Base-by-base conservation (phyloP, 371 early-diverging fungal genomes). In the Funneliformis caledonium region DNA sequence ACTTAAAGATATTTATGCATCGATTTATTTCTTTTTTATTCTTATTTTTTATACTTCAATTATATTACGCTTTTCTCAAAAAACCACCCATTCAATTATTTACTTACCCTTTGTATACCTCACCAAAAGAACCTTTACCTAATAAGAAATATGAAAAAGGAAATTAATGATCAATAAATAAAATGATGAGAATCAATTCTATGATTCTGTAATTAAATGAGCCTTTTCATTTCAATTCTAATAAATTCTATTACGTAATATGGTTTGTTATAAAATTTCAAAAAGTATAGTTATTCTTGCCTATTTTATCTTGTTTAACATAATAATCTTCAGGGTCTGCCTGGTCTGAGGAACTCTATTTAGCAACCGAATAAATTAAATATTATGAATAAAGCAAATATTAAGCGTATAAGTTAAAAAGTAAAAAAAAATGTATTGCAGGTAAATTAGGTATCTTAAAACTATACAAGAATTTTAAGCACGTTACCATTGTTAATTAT, bases 81-180 rank as follows among this genome's bases (percentile, higher is more conserved):
- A 37, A 37, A 37, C 37, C 37, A 2, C 37, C 37, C 37, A 37
- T 37, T 37, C 1, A 16, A 52, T 52, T 52, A 52, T 56, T 19
- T 56, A 37, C 82, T 88, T 92, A 95, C 94, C 95, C 96, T 91
- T 94, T 95, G 81, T 87, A 96, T 2, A 96, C 96, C 83, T 96
- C 96, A 81, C 96, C 96, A 88, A 96, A 96, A 26, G 96, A 95
- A 52, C 96, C 96, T 82, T 93, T 93, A 81, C 95, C 94, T 93
- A 85, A 26, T n/a, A 69, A 69, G 45, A 62, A 37, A 7, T 42
- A 31, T 14, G 26, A 26, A 68, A 59, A 62, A 52, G 64, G 72
- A 48, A n/a, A 60, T 45, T 48, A 45, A 22, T n/a, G 4, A 76
- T 47, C 31, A 45, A 56, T 56, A 7, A 56, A n/a, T 56, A 4